Conservation (phyloP, 345 rosid species). For the Firmiana major region DNA sequence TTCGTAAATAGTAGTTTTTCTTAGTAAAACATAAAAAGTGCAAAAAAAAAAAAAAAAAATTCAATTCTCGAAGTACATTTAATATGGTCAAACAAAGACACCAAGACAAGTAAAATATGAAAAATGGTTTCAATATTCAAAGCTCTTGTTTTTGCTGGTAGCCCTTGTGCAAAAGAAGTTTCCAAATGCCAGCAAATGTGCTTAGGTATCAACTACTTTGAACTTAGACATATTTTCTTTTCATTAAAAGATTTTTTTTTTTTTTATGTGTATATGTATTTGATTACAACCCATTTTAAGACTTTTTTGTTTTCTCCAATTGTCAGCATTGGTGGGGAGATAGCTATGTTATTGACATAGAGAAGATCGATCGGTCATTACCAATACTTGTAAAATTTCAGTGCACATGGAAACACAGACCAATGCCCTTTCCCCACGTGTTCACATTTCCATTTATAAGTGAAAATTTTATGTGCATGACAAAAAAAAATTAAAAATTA, state of each 20-base stretch:
- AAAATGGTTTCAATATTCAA: neutral
- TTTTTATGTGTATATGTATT: too few species aligned
- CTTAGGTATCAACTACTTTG: neutral
- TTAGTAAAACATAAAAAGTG: neutral
- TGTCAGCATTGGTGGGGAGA: neutral
- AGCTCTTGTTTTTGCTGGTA: neutral
- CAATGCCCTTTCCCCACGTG: neutral
- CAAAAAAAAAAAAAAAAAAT: too few species aligned
- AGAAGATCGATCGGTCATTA: too few species aligned
- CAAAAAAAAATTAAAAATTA: too few species aligned
- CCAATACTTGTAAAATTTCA: neutral
- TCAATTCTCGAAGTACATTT: too few species aligned
- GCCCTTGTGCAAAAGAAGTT: too few species aligned
- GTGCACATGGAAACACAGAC: neutral
- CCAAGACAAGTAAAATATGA: too few species aligned
- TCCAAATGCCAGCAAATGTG: neutral
- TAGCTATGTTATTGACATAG: neutral
- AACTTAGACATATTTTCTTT: neutral
- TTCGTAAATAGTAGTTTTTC: too few species aligned
- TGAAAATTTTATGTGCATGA: too few species aligned
- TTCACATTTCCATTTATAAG: neutral
- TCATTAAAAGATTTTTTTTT: neutral
- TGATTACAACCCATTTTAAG: too few species aligned
- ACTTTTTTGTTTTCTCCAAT: too few species aligned
- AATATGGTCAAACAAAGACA: neutral